Evolutionary conservation across 2,329 filamentous ascomycete species (phyloP).

Genomic region (Mollisia scopiformis): DNA sequence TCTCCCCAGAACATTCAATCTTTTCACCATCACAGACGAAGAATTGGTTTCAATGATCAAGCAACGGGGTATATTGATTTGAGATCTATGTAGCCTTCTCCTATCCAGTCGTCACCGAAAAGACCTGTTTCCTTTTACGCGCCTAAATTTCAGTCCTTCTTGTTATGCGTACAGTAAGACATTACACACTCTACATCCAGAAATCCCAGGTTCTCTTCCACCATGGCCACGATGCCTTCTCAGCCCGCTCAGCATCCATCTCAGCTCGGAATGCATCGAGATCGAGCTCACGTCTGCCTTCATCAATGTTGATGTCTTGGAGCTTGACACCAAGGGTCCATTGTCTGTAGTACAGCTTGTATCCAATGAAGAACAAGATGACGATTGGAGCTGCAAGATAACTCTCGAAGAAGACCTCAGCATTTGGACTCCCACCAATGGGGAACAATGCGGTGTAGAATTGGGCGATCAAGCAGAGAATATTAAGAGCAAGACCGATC

Average conservation of each 20-base stretch:
- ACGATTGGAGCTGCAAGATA: constrained; percentile 63
- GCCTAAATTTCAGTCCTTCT: background rate
- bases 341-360: constrained; percentile 58
- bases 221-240: constrained; percentile 31
- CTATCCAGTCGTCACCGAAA: too few species aligned
- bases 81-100: background rate
- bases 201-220: constrained; percentile 35
- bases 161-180: background rate
- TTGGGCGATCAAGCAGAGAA: constrained; percentile 66
- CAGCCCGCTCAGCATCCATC: constrained; percentile 33
- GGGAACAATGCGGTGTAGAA: constrained; percentile 50
- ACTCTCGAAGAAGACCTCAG: constrained; percentile 39
- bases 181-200: constrained; percentile 16
- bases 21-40: too few species aligned
- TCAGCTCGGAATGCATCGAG: constrained; percentile 34
- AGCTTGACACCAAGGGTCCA: constrained; percentile 33
- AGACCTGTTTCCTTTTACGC: background rate
- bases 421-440: constrained; percentile 47
- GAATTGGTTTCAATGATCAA: too few species aligned
- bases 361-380: constrained; percentile 61
- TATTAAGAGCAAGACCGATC: constrained; percentile 68
- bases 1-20: too few species aligned
- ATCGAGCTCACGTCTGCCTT: constrained; percentile 35
- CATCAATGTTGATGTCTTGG: constrained; percentile 34
- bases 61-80: too few species aligned